Evolutionary conservation across 2,329 filamentous ascomycete species (phyloP).

Genomic region (Sporothrix mexicana): DNA sequence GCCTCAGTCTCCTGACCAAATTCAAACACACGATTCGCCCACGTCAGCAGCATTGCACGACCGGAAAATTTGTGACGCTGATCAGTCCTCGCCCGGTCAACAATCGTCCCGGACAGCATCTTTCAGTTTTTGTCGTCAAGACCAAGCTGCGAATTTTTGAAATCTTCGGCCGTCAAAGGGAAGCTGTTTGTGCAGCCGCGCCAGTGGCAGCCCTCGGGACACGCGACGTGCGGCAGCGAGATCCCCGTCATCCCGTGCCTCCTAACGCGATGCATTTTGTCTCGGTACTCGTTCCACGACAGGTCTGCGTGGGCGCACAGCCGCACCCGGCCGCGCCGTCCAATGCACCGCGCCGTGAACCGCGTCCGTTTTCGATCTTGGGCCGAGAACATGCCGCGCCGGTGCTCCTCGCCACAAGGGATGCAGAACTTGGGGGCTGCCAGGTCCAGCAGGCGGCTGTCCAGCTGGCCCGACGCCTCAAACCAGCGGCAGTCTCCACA

Average conservation of each 20-base stretch:
- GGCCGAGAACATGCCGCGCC: neutral
- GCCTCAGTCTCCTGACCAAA: neutral
- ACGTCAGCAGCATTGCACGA: neutral
- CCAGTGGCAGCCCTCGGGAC: slow-evolving; percentile 9
- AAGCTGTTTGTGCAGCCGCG: neutral
- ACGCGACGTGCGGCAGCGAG: neutral
- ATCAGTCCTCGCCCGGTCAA: neutral
- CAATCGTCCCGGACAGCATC: neutral
- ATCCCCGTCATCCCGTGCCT: neutral
- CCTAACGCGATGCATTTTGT: neutral
- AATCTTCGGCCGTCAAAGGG: neutral
- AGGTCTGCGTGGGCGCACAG: neutral
- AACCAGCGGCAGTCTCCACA: neutral
- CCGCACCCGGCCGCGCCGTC: neutral
- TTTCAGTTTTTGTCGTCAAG: neutral
- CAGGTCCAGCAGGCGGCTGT: neutral
- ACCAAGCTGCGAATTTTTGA: neutral
- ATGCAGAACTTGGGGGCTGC: neutral
- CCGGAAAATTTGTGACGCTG: neutral
- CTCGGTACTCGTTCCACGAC: neutral
- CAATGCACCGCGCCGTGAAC: neutral
- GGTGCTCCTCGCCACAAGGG: neutral
- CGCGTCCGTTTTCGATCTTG: neutral
- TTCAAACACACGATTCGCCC: slow-evolving; percentile 17
- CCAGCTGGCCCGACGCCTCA: neutral